These are phyloP conservation scores for Hydnomerulius pinastri DNA, from an alignment of 768 basidiomycete genomes.

Conservation along the genomic window DNA sequence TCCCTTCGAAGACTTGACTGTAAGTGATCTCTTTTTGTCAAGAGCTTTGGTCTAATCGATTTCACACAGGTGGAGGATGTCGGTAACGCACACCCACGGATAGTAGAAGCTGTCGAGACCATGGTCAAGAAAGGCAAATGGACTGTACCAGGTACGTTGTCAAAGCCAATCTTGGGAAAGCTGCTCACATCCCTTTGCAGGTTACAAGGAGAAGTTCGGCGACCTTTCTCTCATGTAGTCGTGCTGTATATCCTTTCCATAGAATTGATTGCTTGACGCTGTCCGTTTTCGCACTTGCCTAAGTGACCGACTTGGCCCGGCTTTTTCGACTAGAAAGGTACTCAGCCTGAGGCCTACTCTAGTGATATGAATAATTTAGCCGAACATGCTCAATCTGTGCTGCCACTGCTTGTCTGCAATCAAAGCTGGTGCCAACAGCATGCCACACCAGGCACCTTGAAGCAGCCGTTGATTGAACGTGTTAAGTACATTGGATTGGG, in stretches of 20 bases:
- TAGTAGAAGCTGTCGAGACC: constrained; percentile 86
- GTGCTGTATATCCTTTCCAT: constrained; percentile 23
- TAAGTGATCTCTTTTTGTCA: constrained; percentile 41
- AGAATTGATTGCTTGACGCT: constrained; percentile 13
- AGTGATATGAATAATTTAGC: no score
- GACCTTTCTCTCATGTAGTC: constrained; percentile 88
- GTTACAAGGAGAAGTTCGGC: constrained; percentile 96
- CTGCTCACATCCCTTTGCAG: constrained; percentile 36
- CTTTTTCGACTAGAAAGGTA: no score
- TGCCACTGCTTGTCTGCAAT: background rate
- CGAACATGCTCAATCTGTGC: no score
- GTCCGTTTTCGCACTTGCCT: background rate
- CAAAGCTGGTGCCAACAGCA: background rate
- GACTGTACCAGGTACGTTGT: constrained; percentile 85
- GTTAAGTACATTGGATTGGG: background rate
- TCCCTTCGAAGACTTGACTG: constrained; percentile 96
- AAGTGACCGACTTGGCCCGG: background rate
- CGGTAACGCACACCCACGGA: constrained; percentile 88
- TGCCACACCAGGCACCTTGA: no score
- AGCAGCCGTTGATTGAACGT: no score
- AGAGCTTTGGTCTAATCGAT: background rate
- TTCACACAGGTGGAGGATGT: constrained; percentile 80
- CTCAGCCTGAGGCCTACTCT: no score
- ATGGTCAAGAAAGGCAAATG: constrained; percentile 99
- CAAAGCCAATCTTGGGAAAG: background rate